A percentile compares a stretch with the other conserved stretches of the same genome.
phyloP scores from a whole-genome alignment of 2,329 filamentous ascomycete species.

The Neofusicoccum kwambonambiense region DNA sequence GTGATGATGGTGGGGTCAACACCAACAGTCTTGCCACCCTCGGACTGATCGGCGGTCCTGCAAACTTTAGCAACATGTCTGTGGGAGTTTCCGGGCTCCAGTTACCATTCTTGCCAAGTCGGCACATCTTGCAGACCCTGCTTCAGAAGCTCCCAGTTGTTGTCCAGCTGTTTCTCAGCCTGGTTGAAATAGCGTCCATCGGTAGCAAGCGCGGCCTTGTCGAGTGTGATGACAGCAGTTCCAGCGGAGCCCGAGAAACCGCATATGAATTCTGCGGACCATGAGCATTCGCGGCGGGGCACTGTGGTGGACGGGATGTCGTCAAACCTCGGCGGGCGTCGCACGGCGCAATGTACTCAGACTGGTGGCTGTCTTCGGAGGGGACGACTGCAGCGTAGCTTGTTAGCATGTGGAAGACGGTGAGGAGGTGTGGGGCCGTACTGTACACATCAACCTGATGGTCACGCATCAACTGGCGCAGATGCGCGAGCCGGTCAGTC shows the following conservation, averaged over 20 bases:
- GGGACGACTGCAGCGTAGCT: conserved; percentile 70
- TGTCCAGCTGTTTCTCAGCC: conserved; percentile 83
- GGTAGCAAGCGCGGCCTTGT: conserved; percentile 86
- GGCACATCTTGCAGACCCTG: conserved; percentile 91
- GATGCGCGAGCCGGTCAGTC: conserved; percentile 67
- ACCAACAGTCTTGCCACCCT: conserved; percentile 81
- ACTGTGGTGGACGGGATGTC: conserved; percentile 16
- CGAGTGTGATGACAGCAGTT: conserved; percentile 81
- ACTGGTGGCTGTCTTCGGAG: conserved; percentile 95
- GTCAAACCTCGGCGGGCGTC: conserved; percentile 74
- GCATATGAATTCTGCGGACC: conserved; percentile 69
- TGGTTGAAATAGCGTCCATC: conserved; percentile 99
- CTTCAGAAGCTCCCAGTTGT: conserved; percentile 89
- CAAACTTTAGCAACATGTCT: conserved; percentile 1
- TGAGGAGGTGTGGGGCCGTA: conserved; percentile 42
- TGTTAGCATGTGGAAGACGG: conserved; percentile 35
- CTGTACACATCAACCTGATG: conserved; percentile 88
- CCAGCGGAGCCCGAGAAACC: conserved; percentile 95
- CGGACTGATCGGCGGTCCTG: conserved; percentile 74
- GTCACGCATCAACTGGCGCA: conserved; percentile 84
- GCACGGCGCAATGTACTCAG: conserved; percentile 96
- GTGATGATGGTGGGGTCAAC: conserved; percentile 89
- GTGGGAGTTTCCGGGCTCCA: background rate
- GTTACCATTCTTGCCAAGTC: conserved; percentile 94
- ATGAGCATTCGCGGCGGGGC: conserved; percentile 20